These are phyloP conservation scores for Pochonia chlamydosporia DNA, from an alignment of 2,329 filamentous ascomycete genomes.

Conservation along the genomic window DNA sequence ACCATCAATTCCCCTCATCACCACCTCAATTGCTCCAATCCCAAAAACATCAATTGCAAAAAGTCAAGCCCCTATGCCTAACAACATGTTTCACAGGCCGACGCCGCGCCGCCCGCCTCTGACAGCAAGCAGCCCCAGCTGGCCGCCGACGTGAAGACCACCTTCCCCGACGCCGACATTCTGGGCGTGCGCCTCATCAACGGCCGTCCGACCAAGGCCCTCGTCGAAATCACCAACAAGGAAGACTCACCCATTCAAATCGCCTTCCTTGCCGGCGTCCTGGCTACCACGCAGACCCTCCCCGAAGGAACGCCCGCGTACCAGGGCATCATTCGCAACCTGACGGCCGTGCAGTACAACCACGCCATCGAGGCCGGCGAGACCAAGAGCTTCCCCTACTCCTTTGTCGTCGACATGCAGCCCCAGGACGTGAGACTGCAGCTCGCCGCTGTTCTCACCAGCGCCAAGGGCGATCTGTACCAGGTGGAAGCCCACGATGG, in stretches of 20 bases:
- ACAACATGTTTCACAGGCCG: slow-evolving; percentile 5
- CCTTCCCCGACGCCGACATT: slow-evolving; percentile 68
- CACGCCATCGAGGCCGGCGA: slow-evolving; percentile 69
- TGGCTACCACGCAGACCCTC: slow-evolving; percentile 53
- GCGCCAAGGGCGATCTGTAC: slow-evolving; percentile 62
- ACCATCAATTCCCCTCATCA: background rate
- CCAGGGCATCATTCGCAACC: slow-evolving; percentile 68
- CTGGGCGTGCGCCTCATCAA: slow-evolving; percentile 97
- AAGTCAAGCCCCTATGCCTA: background rate
- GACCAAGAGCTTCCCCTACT: slow-evolving; percentile 71
- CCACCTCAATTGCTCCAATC: no score
- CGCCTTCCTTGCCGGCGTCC: slow-evolving; percentile 68
- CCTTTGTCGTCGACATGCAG: slow-evolving; percentile 85
- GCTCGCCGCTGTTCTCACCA: slow-evolving; percentile 67
- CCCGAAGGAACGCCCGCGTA: slow-evolving; percentile 37
- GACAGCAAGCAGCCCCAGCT: slow-evolving; percentile 7
- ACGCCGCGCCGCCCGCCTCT: slow-evolving; percentile 7
- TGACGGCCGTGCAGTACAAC: slow-evolving; percentile 72
- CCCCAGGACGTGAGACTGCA: slow-evolving; percentile 81
- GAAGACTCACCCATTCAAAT: slow-evolving; percentile 72
- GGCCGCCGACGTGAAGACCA: slow-evolving; percentile 55
- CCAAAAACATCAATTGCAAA: background rate
- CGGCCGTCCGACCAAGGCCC: slow-evolving; percentile 74
- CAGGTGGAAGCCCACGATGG: slow-evolving; percentile 76
- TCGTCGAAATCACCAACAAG: slow-evolving; percentile 79